A percentile compares a stretch with the other conserved stretches of the same genome.
Conservation (phyloP, 768 basidiomycete genomes). For the Hericium alpestre region DNA sequence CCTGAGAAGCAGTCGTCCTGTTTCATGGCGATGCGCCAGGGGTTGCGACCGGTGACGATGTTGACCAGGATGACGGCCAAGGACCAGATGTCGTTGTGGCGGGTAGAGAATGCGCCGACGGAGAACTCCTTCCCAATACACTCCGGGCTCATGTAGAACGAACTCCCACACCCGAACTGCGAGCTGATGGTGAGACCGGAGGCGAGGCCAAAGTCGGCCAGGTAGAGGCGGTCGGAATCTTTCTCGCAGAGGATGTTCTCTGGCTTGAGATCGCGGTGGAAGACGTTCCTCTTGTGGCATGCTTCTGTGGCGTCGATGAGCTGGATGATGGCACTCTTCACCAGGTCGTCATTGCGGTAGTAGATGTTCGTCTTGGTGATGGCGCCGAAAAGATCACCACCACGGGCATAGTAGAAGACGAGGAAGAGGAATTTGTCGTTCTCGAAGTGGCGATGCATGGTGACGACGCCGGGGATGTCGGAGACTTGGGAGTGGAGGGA, state of each 20-base stretch:
- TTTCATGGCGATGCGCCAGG: conserved; percentile 40
- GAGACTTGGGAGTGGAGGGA: conserved; percentile 2
- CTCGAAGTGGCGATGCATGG: conserved; percentile 2
- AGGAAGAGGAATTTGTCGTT: conserved; percentile 16
- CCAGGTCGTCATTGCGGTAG: conserved; percentile 30
- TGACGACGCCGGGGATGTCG: conserved; percentile 5
- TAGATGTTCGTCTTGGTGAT: conserved; percentile 24
- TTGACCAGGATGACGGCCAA: conserved; percentile 44
- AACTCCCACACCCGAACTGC: conserved; percentile 20
- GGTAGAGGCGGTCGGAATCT: conserved; percentile 27
- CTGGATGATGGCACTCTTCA: conserved; percentile 36
- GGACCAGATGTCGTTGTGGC: conserved; percentile 21
- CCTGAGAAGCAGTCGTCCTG: conserved; percentile 36
- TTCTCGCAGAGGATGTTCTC: conserved; percentile 35
- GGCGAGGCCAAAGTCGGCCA: conserved; percentile 41
- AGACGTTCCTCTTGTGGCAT: conserved; percentile 36
- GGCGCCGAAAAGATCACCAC: conserved; percentile 34
- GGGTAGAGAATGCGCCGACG: conserved; percentile 17
- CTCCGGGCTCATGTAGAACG: conserved; percentile 24
- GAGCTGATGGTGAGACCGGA: conserved; percentile 9
- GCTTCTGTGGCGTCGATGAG: conserved; percentile 38
- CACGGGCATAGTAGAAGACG: conserved; percentile 13
- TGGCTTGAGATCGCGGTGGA: conserved; percentile 44
- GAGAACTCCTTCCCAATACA: conserved; percentile 9
- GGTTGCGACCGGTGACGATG: conserved; percentile 39